Conservation (phyloP, 768 basidiomycete species). For the Lentinula edodes region DNA sequence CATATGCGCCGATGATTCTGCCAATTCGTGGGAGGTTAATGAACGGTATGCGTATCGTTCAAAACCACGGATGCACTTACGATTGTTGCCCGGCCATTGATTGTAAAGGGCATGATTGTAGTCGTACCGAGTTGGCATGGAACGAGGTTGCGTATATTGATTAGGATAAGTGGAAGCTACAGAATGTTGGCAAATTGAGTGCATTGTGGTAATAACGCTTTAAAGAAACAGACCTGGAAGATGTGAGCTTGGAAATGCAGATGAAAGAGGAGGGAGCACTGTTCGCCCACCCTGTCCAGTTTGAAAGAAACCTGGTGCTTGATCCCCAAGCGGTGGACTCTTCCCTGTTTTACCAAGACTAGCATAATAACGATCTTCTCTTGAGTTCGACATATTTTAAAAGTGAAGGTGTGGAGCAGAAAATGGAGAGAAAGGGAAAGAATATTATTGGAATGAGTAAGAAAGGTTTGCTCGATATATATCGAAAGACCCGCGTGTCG, state of each 20-base stretch:
- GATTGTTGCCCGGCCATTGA: constrained; percentile 32
- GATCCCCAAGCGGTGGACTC: constrained; percentile 62
- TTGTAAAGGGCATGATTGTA: constrained; percentile 43
- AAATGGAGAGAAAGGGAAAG: constrained; percentile 36
- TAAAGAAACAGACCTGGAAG: constrained; percentile 79
- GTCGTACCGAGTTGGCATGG: constrained; percentile 56
- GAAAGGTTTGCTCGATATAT: constrained; percentile 41
- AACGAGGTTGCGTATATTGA: constrained; percentile 60
- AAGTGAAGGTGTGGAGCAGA: constrained; percentile 34
- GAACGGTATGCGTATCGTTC: background rate
- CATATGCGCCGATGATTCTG: constrained; percentile 20
- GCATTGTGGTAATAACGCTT: constrained; percentile 39
- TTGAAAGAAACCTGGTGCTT: constrained; percentile 63
- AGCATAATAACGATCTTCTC: constrained; percentile 68
- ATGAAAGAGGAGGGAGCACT: constrained; percentile 81
- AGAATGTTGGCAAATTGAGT: constrained; percentile 55
- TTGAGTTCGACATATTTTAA: constrained; percentile 62
- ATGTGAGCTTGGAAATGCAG: constrained; percentile 83
- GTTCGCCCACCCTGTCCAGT: constrained; percentile 86
- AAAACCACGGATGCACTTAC: constrained; percentile 25
- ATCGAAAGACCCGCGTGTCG: constrained; percentile 16
- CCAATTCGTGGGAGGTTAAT: constrained; percentile 9
- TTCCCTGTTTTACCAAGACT: constrained; percentile 61
- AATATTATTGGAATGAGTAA: constrained; percentile 42
- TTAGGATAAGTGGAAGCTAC: constrained; percentile 58